Evolutionary conservation across 176 grass and related monocot species (phyloP).

Genomic region (Hordeum vulgare): DNA sequence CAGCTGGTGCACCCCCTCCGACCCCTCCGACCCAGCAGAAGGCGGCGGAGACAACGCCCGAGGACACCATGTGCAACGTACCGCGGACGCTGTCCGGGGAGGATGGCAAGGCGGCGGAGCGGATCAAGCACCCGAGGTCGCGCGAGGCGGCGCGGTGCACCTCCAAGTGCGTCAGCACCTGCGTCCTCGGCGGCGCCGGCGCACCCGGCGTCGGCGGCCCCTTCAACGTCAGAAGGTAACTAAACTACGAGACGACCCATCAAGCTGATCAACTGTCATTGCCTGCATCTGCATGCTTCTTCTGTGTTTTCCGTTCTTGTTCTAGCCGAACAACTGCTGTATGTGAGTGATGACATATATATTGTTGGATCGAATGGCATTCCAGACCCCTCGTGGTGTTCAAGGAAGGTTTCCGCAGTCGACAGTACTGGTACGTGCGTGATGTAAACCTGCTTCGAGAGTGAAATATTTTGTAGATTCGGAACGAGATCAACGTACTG

Average conservation of each 20-base stretch:
- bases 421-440: constrained; percentile 45
- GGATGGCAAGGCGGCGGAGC: constrained; percentile 24
- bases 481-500: neutral
- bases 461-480: no score
- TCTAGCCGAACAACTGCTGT: neutral
- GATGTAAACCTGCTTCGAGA: no score
- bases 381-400: constrained; percentile 39
- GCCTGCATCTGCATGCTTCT: neutral
- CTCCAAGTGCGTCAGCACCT: constrained; percentile 71
- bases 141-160: constrained; percentile 39
- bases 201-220: constrained; percentile 58
- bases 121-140: constrained; percentile 47
- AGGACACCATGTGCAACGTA: constrained; percentile 40
- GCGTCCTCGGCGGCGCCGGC: constrained; percentile 70
- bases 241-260: no score
- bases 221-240: constrained; percentile 57
- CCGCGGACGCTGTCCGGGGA: constrained; percentile 35
- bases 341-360: neutral
- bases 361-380: neutral
- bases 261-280: no score
- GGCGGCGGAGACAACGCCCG: neutral
- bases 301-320: neutral
- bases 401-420: constrained; percentile 60
- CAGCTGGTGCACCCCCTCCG: neutral
- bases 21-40: neutral